Evolutionary conservation across 768 basidiomycete genomes (phyloP), one percentile per base, ranked within the genome.

Genomic region (Pisolithus microcarpus): DNA sequence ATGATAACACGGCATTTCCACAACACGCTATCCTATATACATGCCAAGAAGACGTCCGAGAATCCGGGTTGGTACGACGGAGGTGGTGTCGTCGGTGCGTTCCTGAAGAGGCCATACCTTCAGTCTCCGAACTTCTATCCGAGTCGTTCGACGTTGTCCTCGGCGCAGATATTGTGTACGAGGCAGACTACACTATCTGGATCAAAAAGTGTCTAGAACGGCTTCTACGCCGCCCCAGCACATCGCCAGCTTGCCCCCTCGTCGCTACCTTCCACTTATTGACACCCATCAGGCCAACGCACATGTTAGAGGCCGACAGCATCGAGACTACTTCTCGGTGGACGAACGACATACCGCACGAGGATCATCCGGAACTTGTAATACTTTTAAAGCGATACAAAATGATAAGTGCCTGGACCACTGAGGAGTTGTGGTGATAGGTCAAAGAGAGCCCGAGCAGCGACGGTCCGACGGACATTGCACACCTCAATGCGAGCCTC

Each of bases 1-100:
- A 91, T 94, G 85, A 96, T 98, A 57, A 76, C 79, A 1, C 77
- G 90, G 45, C 96, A 99, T 70, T 98, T 98, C 77, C 78, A 83
- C 50, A 97, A 95, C 68, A 91, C 21, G 21, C 92, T 99, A 43
- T 64, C 72, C 18, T 88, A 93, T 64, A n/a, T 97, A 43, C 82
- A 87, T 61, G 71, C 75, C 46, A 81, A 83, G 73, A 93, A 94
- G 72, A 65, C 66, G 4, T 57, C 61, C 46, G 59, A 55, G 52
- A 54, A 51, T 50, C 52, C 57, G 36, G 66, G 63, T 42, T 68
- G 85, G 64, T 96, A 92, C 83, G 82, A 87, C 39, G 84, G 88
- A 38, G 92, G 95, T 2, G 91, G 93, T 60, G 79, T 95, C 6
- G 84, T 87, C 2, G 92, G 91, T 21, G 92, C 91, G 3, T 69